These are phyloP conservation scores for Pilasporangium apinafurcum DNA, from an alignment of 352 stramenopile species.

Conservation along the genomic window DNA sequence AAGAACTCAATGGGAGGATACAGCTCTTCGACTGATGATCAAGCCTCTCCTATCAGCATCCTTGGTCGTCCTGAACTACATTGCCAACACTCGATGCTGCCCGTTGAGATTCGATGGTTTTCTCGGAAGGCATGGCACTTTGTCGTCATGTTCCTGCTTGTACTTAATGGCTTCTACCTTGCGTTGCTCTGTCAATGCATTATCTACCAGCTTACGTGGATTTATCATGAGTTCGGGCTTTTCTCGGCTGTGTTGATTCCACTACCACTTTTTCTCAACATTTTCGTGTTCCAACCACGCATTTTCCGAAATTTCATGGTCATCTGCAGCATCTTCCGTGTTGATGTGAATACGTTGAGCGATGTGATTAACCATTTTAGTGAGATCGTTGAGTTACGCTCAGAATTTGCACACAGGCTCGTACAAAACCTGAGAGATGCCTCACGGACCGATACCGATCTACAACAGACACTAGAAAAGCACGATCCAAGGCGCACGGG, in stretches of 20 bases:
- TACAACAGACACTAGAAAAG: constrained; percentile 17
- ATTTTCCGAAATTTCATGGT: constrained; percentile 65
- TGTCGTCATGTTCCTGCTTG: constrained; percentile 45
- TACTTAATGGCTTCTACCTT: constrained; percentile 69
- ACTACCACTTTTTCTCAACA: constrained; percentile 51
- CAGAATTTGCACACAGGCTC: constrained; percentile 50
- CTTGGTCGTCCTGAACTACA: too few species aligned
- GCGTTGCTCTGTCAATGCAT: constrained; percentile 59
- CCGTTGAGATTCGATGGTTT: constrained; percentile 50
- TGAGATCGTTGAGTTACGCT: constrained; percentile 45
- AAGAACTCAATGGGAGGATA: too few species aligned
- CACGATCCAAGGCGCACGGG: constrained; percentile 18
- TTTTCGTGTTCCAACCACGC: constrained; percentile 42
- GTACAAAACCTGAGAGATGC: too few species aligned
- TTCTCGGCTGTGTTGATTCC: constrained; percentile 14
- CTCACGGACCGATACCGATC: constrained; percentile 18
- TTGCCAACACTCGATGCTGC: too few species aligned
- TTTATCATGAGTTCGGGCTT: constrained; percentile 10
- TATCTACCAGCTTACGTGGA: constrained; percentile 35
- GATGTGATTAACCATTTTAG: constrained; percentile 58
- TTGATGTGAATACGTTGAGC: constrained; percentile 42
- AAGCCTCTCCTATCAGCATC: too few species aligned
- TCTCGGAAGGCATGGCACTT: constrained; percentile 66
- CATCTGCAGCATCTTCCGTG: constrained; percentile 41
- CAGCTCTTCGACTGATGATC: too few species aligned